phyloP scores from a whole-genome alignment of 257 asterid genomes.

The Penstemon newberryi region DNA sequence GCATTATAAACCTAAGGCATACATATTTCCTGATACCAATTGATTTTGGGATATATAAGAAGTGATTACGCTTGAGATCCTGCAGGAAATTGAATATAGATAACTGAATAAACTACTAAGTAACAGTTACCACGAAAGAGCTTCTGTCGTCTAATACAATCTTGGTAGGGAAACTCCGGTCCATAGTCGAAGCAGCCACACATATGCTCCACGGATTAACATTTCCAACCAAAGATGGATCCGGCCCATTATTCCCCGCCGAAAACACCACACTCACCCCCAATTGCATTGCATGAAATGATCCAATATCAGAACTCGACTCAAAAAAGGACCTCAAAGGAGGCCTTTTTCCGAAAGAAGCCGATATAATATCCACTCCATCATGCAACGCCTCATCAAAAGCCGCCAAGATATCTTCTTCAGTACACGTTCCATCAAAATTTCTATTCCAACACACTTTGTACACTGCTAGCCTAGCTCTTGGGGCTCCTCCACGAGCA shows the following conservation, averaged over 20 bases:
- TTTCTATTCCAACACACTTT: conserved; percentile 58
- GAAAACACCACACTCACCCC: conserved; percentile 55
- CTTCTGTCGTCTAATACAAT: conserved; percentile 32
- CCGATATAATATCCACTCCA: conserved; percentile 58
- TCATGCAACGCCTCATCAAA: conserved; percentile 63
- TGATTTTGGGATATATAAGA: too few relatives aligned
- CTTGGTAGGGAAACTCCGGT: conserved; percentile 52
- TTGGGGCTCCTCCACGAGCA: conserved; percentile 73
- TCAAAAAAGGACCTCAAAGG: conserved; percentile 34
- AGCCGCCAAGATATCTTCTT: conserved; percentile 56
- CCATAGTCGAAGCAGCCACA: conserved; percentile 58
- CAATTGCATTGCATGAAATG: conserved; percentile 51
- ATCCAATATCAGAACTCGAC: conserved; percentile 41
- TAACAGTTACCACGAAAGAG: conserved; percentile 37
- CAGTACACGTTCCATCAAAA: conserved; percentile 42
- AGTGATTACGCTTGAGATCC: too few relatives aligned
- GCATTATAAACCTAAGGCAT: too few relatives aligned
- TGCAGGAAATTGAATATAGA: too few relatives aligned
- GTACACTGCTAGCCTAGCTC: conserved; percentile 68
- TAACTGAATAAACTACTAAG: too few relatives aligned
- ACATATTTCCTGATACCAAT: too few relatives aligned
- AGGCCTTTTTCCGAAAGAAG: conserved; percentile 45
- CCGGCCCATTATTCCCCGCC: conserved; percentile 64
- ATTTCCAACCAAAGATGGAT: conserved; percentile 40
- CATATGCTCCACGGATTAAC: conserved; percentile 64